Evolutionary conservation across 1,284 basidiomycete species (phyloP).

Genomic region (Ganoderma sinense): DNA sequence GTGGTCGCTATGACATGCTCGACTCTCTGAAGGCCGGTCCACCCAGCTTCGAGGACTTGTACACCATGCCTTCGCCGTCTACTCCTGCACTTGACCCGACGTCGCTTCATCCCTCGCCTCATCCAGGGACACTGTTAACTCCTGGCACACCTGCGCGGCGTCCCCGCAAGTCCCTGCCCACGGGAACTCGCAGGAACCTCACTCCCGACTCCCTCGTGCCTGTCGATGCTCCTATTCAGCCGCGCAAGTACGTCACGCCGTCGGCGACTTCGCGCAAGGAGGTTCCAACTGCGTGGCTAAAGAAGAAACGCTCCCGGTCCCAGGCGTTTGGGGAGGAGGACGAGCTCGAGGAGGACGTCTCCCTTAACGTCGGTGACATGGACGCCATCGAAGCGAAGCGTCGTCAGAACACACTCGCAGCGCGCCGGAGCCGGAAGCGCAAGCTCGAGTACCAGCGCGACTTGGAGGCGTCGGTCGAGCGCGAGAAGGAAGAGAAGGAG

Average conservation of each 20-base stretch:
- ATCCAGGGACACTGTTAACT: slow-evolving; percentile 28
- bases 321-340: slow-evolving; percentile 62
- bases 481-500: slow-evolving; percentile 57
- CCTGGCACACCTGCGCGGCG: slow-evolving; percentile 48
- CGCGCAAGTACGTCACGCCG: slow-evolving; percentile 54
- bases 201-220: slow-evolving; percentile 51
- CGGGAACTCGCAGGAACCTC: slow-evolving; percentile 54
- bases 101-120: slow-evolving; percentile 46
- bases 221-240: slow-evolving; percentile 55
- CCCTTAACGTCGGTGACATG: slow-evolving; percentile 50
- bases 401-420: slow-evolving; percentile 82
- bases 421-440: slow-evolving; percentile 75
- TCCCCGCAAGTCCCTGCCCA: slow-evolving; percentile 47
- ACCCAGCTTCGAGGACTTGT: slow-evolving; percentile 47
- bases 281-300: slow-evolving; percentile 51
- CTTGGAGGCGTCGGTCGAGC: slow-evolving; percentile 61
- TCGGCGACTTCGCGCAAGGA: slow-evolving; percentile 59
- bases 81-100: slow-evolving; percentile 53
- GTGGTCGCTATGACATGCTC: slow-evolving; percentile 25
- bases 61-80: slow-evolving; percentile 52
- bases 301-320: slow-evolving; percentile 63
- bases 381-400: slow-evolving; percentile 81
- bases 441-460: slow-evolving; percentile 77
- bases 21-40: slow-evolving; percentile 28
- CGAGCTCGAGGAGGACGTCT: slow-evolving; percentile 56